Base-by-base conservation (phyloP, 306 rosid genomes). In the Cicer yamashitae region DNA sequence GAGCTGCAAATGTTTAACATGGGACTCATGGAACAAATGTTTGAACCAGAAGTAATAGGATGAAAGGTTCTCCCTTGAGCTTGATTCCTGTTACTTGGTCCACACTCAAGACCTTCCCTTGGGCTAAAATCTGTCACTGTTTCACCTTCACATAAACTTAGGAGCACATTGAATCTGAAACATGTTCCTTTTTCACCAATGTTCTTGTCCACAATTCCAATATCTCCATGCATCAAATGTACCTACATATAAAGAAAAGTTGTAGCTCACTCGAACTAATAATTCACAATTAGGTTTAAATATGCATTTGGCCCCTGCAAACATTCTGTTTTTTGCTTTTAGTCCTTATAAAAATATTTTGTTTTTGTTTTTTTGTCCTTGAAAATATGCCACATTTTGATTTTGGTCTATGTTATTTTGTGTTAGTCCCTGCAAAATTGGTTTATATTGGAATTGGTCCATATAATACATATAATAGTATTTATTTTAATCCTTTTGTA, bases 221-320 rank as follows among this genome's bases (percentile, higher is more conserved):
- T 85, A 44, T 90, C 92, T 41, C 94, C 96, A 50, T 85, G 87
- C 98, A 90, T 92, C 85, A 90, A 79, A 8, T 83, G 90, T 41
- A 90, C 97, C 96, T 88, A 61, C 6, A 34, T 34, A 10, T 41
- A 14, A 45, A 65, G 18, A 38, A 13, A 70, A 71, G 7, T n/a
- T 48, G 22, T 43, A 5, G 57, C 2, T 39, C 14, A 13, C 8
- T 65, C 34, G 15, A 53, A 73, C 30, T 59, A 9, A 39, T 1
- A 65, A 52, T 54, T 76, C 66, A 52, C 8, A 22, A 22, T 43
- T 30, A 30, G 34, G 34, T 30, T 30, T 30, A 30, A 30, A 30
- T 30, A 30, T 30, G 34, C 34, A 30, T 30, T 3, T 30, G 34
- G 0, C 34, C 5, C 0, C 5, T 30, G 5, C 34, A 30, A 30